A percentile compares a stretch with the other conserved stretches of the same genome.
phyloP scores from a whole-genome alignment of 2,329 filamentous ascomycete species.

The Tolypocladium tropicale region DNA sequence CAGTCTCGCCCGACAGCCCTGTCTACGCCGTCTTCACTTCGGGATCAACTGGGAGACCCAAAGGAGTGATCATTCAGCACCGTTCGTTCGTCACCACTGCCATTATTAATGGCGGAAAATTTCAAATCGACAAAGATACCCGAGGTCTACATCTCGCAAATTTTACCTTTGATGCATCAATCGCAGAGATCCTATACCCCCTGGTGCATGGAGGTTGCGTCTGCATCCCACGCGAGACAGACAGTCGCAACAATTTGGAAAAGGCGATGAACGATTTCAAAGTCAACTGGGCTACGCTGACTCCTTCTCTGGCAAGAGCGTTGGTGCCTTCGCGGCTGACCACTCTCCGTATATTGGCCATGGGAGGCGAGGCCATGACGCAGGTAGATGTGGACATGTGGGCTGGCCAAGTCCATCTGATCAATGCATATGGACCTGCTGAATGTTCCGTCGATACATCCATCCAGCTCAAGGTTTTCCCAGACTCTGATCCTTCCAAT shows the following conservation, averaged over 20 bases:
- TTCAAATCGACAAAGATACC: not conserved
- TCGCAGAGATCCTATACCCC: slow-evolving; percentile 7
- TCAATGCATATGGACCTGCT: slow-evolving; percentile 30
- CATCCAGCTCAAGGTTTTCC: not conserved
- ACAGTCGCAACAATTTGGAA: slow-evolving; percentile 3
- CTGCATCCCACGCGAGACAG: slow-evolving; percentile 9
- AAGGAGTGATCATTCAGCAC: slow-evolving; percentile 17
- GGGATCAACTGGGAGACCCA: slow-evolving; percentile 39
- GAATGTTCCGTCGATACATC: slow-evolving; percentile 13
- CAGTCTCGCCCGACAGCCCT: not conserved
- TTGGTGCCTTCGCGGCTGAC: slow-evolving; percentile 1
- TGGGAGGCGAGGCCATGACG: slow-evolving; percentile 12
- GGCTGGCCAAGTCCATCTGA: slow-evolving; percentile 14
- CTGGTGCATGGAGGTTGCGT: slow-evolving; percentile 5
- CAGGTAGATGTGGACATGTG: slow-evolving; percentile 18
- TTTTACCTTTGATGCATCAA: slow-evolving; percentile 9
- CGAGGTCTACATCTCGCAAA: slow-evolving; percentile 6
- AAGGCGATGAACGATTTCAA: slow-evolving; percentile 4
- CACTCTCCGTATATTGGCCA: slow-evolving; percentile 8
- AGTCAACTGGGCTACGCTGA: slow-evolving; percentile 4
- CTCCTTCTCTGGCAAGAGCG: slow-evolving; percentile 3
- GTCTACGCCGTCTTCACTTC: slow-evolving; percentile 38
- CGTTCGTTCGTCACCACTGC: slow-evolving; percentile 1
- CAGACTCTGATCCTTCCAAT: not conserved
- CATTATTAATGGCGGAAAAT: not conserved